Conservation (phyloP, 768 basidiomycete genomes). For the Coprinopsis strossmayeri region DNA sequence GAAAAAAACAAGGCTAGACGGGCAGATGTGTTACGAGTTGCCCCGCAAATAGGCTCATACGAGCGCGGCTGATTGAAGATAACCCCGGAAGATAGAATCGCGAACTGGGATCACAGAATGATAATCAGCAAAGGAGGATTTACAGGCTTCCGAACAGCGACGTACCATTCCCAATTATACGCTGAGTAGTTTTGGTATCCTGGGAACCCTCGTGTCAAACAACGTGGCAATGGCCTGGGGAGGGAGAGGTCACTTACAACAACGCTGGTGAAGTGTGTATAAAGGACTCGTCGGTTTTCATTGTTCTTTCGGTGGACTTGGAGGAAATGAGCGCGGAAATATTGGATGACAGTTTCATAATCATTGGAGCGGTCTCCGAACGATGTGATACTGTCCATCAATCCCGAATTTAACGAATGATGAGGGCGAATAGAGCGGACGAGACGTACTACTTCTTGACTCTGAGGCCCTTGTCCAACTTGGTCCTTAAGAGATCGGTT, state of each 20-base stretch:
- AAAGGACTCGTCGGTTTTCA: constrained; percentile 73
- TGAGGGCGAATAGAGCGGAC: constrained; percentile 6
- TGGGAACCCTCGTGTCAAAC: no score
- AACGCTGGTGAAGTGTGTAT: constrained; percentile 76
- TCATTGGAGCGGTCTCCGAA: constrained; percentile 78
- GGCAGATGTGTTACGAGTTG: no score
- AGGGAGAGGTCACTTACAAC: constrained; percentile 41
- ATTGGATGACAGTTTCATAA: constrained; percentile 75
- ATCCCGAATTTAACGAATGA: constrained; percentile 1
- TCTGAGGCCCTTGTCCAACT: constrained; percentile 60
- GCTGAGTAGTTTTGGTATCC: constrained; percentile 81
- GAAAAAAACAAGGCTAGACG: no score
- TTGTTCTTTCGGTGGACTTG: constrained; percentile 78
- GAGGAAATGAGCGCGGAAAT: constrained; percentile 84
- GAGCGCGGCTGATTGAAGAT: constrained; percentile 64
- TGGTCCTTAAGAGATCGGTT: constrained; percentile 69
- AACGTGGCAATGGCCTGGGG: no score
- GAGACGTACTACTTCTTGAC: constrained; percentile 73
- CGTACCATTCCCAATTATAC: constrained; percentile 77
- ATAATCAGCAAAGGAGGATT: background rate
- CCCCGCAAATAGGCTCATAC: no score
- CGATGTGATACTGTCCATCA: constrained; percentile 58
- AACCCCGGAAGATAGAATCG: constrained; percentile 72
- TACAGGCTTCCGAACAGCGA: constrained; percentile 3
- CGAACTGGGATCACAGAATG: constrained; percentile 48